Percentiles rank a stretch among this genome's conserved stretches.
These are phyloP conservation scores for Aspergillus conjunctus DNA, from an alignment of 495 filamentous ascomycete species.

Conservation along the genomic window DNA sequence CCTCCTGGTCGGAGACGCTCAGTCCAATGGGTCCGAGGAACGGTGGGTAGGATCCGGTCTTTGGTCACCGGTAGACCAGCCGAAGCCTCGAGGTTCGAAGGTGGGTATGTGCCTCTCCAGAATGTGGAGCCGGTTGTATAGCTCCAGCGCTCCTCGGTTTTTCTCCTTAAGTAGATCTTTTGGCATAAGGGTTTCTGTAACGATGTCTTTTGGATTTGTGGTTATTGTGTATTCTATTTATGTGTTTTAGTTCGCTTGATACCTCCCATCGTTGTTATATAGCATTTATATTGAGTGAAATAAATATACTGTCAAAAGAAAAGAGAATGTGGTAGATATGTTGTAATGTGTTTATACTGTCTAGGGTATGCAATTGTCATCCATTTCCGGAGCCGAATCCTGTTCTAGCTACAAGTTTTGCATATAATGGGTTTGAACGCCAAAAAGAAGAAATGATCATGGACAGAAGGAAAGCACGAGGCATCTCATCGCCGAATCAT, in stretches of 20 bases:
- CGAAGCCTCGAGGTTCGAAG: constrained; percentile 31
- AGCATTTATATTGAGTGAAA: constrained; percentile 1
- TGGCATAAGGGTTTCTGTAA: background rate
- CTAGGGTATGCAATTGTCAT: background rate
- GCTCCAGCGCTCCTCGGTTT: constrained; percentile 3
- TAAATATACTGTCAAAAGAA: background rate
- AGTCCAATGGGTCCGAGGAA: constrained; percentile 24
- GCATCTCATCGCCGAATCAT: constrained; percentile 8
- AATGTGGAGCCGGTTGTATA: constrained; percentile 44
- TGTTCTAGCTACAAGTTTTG: background rate
- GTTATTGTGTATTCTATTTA: background rate
- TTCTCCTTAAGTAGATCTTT: background rate
- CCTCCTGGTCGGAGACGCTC: constrained; percentile 23
- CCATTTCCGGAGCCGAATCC: constrained; percentile 3
- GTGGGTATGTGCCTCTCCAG: constrained; percentile 49
- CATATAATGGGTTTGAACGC: background rate
- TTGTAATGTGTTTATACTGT: background rate
- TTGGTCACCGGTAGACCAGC: constrained; percentile 31
- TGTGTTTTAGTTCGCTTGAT: constrained; percentile 6
- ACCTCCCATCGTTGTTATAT: background rate
- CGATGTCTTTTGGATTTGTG: no score
- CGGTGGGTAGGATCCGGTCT: constrained; percentile 30
- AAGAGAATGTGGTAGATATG: background rate
- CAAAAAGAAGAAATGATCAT: background rate
- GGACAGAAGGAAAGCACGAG: background rate